Evolutionary conservation across 2,329 filamentous ascomycete species (phyloP).

Genomic region (Fusarium multiceps): DNA sequence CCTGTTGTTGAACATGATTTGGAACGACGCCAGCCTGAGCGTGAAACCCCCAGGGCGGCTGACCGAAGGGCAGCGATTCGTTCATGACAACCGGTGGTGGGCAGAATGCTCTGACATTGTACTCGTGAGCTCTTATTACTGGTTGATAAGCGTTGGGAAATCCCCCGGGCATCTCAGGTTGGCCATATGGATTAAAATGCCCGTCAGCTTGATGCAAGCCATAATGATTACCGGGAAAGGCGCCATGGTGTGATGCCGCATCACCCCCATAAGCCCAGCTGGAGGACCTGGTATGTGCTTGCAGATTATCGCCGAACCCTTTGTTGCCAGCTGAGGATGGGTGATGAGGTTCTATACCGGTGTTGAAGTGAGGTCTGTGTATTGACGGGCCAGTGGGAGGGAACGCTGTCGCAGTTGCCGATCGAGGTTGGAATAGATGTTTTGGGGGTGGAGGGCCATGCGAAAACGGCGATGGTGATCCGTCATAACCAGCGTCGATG

Average conservation of each 20-base stretch:
- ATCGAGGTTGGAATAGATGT: slow-evolving; percentile 79
- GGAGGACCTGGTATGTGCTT: slow-evolving; percentile 13
- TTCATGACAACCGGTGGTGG: slow-evolving; percentile 50
- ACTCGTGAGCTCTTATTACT: slow-evolving; percentile 51
- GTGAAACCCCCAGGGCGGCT: slow-evolving; percentile 41
- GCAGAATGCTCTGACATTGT: slow-evolving; percentile 54
- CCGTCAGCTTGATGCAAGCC: slow-evolving; percentile 25
- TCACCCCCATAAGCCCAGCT: slow-evolving; percentile 35
- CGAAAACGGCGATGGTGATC: slow-evolving; percentile 77
- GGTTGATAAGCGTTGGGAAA: slow-evolving; percentile 47
- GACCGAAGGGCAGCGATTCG: slow-evolving; percentile 49
- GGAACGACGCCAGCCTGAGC: slow-evolving; percentile 12
- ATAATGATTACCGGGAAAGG: slow-evolving; percentile 27
- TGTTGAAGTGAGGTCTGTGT: slow-evolving; percentile 26
- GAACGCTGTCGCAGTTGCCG: slow-evolving; percentile 38
- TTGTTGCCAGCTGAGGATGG: slow-evolving; percentile 25
- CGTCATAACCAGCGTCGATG: slow-evolving; percentile 90
- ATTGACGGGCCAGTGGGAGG: slow-evolving; percentile 21
- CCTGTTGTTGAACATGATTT: slow-evolving; percentile 28
- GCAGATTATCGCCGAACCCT: slow-evolving; percentile 29
- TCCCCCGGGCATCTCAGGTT: slow-evolving; percentile 30
- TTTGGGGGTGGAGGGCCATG: slow-evolving; percentile 82
- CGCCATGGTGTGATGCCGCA: slow-evolving; percentile 18
- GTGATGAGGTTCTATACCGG: slow-evolving; percentile 22
- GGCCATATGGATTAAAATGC: slow-evolving; percentile 27